Evolutionary conservation across 805 yeast species (phyloP).

Genomic region (Phaffomyces thermotolerans): DNA sequence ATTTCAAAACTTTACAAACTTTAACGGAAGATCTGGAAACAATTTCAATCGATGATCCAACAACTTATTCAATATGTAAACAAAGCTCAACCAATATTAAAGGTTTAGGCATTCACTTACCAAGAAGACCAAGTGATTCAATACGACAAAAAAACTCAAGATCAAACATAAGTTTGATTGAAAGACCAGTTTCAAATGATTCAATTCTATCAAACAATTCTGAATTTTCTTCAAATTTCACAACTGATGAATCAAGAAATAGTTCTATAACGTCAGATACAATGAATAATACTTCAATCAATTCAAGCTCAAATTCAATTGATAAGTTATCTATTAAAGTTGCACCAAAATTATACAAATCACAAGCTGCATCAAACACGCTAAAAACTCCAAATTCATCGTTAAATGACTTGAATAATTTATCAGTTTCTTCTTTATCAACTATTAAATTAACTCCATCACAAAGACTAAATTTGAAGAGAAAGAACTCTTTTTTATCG

Average conservation of each 20-base stretch:
- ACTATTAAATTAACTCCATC: constrained; percentile 32
- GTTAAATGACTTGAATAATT: constrained; percentile 4
- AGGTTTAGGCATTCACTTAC: constrained; percentile 16
- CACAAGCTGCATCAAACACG: not conserved
- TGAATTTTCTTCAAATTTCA: constrained; percentile 13
- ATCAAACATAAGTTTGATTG: constrained; percentile 8
- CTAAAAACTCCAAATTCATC: constrained; percentile 2
- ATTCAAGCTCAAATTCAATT: too few relatives aligned
- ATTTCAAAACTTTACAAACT: constrained; percentile 6
- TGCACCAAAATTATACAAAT: too few relatives aligned
- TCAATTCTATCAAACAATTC: constrained; percentile 16
- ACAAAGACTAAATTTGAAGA: constrained; percentile 33
- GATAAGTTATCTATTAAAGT: too few relatives aligned
- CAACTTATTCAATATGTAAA: constrained; percentile 3
- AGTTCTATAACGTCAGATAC: constrained; percentile 23
- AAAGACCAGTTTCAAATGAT: constrained; percentile 25
- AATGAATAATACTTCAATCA: constrained; percentile 13
- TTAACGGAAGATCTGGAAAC: constrained; percentile 9
- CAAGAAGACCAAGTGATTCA: constrained; percentile 21
- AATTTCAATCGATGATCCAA: constrained; percentile 10
- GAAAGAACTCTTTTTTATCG: constrained; percentile 29
- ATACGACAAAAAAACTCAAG: constrained; percentile 9
- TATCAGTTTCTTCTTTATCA: constrained; percentile 7
- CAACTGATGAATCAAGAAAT: constrained; percentile 18
- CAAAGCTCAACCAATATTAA: constrained; percentile 8